Percentiles rank a stretch among this genome's conserved stretches.
These are phyloP conservation scores for Clarireedia homoeocarpa DNA, from an alignment of 2,329 filamentous ascomycete genomes.

Conservation along the genomic window DNA sequence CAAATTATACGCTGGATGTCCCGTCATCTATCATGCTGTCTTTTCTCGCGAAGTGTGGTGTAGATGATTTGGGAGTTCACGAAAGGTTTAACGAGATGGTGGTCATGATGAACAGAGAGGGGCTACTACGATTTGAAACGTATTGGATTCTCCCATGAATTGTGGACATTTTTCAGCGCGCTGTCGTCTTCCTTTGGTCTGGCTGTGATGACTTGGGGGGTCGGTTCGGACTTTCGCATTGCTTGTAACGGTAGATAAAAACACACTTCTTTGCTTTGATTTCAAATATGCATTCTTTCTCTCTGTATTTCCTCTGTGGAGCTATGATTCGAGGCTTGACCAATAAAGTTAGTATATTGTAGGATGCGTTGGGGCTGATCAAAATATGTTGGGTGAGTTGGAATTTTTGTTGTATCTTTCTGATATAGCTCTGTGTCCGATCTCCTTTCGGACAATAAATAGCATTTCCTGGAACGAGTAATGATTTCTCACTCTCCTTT, in stretches of 20 bases:
- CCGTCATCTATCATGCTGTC: neutral
- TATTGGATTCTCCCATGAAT: neutral
- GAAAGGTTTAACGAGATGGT: neutral
- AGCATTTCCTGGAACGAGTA: no score
- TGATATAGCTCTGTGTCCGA: no score
- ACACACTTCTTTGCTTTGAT: constrained; percentile 5
- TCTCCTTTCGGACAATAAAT: no score
- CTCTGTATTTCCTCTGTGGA: no score
- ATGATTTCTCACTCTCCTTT: no score
- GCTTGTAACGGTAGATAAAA: constrained; percentile 19
- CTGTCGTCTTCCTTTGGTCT: neutral
- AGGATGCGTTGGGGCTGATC: no score
- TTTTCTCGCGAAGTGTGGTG: neutral
- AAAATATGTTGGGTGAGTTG: no score
- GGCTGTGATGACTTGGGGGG: neutral
- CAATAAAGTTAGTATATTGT: no score
- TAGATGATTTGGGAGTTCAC: neutral
- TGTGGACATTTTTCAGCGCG: neutral
- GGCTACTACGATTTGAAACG: neutral
- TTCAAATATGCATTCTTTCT: neutral
- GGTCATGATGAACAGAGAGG: neutral
- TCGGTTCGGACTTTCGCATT: constrained; percentile 10
- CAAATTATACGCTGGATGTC: neutral
- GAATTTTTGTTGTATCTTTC: no score
- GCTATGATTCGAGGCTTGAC: no score